Percentiles rank a stretch among this genome's conserved stretches.
phyloP scores from a whole-genome alignment of 148 eudicot species.

The Chenopodium quinoa region DNA sequence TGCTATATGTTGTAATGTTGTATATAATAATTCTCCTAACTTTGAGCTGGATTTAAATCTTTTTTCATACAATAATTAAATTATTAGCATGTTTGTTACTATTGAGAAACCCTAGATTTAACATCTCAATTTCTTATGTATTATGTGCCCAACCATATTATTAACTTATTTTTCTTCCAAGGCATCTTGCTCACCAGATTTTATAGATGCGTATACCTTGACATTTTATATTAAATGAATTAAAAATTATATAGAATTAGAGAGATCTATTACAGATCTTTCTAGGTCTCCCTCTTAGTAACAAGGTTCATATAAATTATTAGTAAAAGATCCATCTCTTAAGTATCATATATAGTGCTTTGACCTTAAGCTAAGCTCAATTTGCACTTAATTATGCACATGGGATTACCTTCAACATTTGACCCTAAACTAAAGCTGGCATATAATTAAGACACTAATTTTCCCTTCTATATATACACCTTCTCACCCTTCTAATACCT shows the following conservation, averaged over 20 bases:
- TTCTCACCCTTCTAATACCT: not conserved
- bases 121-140: slow-evolving; percentile 8
- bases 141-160: not conserved
- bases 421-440: slow-evolving; percentile 37
- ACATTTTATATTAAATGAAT: not conserved
- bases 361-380: slow-evolving; percentile 27
- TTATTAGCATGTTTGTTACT: slow-evolving; percentile 29
- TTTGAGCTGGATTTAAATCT: not conserved
- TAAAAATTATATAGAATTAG: not conserved
- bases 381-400: slow-evolving; percentile 36
- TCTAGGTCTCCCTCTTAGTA: slow-evolving; percentile 7
- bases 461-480: slow-evolving; percentile 28
- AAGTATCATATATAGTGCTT: slow-evolving; percentile 6
- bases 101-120: slow-evolving; percentile 26
- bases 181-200: slow-evolving; percentile 12
- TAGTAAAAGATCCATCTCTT: slow-evolving; percentile 17
- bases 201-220: not conserved
- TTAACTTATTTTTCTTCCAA: not conserved
- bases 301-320: not conserved
- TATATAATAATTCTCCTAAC: not conserved
- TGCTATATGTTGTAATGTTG: no score
- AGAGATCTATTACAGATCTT: slow-evolving; percentile 5
- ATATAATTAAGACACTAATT: slow-evolving; percentile 17
- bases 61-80: not conserved
- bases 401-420: slow-evolving; percentile 19